phyloP scores from a whole-genome alignment of 139 green algal genomes.

The Auxenochlorella pyrenoidosa region DNA sequence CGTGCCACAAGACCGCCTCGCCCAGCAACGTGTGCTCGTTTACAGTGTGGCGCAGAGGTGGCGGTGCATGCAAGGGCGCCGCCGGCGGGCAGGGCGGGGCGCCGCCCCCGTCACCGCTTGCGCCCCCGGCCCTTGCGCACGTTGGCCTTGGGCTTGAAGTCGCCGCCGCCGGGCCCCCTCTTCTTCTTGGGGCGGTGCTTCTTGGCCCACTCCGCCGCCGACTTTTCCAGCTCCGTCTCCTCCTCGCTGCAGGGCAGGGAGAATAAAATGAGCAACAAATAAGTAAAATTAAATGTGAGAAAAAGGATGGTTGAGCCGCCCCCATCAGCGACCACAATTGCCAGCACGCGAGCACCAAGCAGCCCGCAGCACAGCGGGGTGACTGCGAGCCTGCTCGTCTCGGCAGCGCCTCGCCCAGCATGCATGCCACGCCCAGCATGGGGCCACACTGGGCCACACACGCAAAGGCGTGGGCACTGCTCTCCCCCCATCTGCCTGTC shows the following conservation, averaged over 20 bases:
- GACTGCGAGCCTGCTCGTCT: neutral
- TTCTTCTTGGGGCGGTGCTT: slow-evolving; percentile 38
- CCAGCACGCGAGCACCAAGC: neutral
- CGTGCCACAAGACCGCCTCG: too few relatives aligned
- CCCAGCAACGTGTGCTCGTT: too few relatives aligned
- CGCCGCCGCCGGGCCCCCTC: neutral
- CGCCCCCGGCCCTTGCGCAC: slow-evolving; percentile 50
- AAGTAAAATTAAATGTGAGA: too few relatives aligned
- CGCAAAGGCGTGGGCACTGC: too few relatives aligned
- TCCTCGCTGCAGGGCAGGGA: slow-evolving; percentile 45
- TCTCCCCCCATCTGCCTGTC: too few relatives aligned
- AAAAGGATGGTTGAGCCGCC: too few relatives aligned
- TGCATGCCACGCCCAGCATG: too few relatives aligned
- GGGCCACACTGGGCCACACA: too few relatives aligned
- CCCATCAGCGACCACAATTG: too few relatives aligned
- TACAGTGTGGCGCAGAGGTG: too few relatives aligned
- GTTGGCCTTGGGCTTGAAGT: slow-evolving; percentile 58
- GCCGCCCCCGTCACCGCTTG: slow-evolving; percentile 41
- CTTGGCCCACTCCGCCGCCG: slow-evolving; percentile 36
- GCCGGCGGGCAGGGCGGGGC: neutral
- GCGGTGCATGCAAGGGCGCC: neutral
- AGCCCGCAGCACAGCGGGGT: too few relatives aligned
- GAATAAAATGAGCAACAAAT: too few relatives aligned
- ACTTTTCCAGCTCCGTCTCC: slow-evolving; percentile 56
- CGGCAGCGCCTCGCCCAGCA: neutral